Conservation (phyloP, 257 asterid genomes). For the Salvia rosmarinus region DNA sequence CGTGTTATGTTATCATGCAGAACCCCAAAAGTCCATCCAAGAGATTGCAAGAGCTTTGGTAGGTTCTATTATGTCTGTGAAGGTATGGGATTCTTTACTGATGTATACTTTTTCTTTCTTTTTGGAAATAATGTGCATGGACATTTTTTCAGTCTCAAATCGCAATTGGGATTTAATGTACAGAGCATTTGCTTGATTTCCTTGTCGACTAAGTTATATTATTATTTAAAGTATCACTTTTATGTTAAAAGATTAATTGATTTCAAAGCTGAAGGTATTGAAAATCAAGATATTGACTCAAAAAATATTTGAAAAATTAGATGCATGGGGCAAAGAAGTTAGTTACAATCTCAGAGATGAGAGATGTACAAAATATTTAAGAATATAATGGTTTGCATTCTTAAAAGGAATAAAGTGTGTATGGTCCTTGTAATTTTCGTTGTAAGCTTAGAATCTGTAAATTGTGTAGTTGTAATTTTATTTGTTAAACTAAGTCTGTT, state of each 20-base stretch:
- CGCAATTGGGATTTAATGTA: background rate
- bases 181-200: background rate
- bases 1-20: slow-evolving; percentile 48
- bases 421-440: no score
- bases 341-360: background rate
- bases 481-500: no score
- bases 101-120: background rate
- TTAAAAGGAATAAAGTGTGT: no score
- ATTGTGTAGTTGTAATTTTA: no score
- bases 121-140: background rate
- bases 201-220: background rate
- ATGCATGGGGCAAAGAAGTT: background rate
- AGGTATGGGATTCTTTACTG: slow-evolving; percentile 53
- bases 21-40: slow-evolving; percentile 71
- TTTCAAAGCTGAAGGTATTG: background rate
- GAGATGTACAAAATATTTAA: no score
- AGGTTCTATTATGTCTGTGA: slow-evolving; percentile 72
- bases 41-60: slow-evolving; percentile 78
- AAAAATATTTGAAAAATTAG: no score
- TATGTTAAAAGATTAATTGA: background rate
- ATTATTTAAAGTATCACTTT: background rate
- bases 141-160: background rate
- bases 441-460: no score
- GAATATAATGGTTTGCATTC: no score
- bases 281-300: background rate